phyloP scores from a whole-genome alignment of 2,329 filamentous ascomycete genomes.

The Arthrobotrys sphaeroides region DNA sequence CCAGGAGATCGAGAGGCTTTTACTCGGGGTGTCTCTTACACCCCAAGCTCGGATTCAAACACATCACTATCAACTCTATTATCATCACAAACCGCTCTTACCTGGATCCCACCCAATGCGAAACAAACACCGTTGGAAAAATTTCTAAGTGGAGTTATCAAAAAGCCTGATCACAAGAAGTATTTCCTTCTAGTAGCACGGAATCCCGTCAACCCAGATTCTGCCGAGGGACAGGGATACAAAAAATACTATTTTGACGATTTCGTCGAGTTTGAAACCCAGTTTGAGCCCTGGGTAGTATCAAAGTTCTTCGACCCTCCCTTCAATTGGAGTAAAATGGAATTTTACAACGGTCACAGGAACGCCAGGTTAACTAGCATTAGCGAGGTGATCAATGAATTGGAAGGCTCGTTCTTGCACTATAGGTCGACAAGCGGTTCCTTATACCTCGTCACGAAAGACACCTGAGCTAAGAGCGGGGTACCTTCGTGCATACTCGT shows the following conservation, averaged over 20 bases:
- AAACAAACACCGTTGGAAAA: too few relatives aligned
- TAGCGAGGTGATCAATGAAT: slow-evolving; percentile 25
- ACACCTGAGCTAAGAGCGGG: too few relatives aligned
- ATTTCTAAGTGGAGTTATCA: too few relatives aligned
- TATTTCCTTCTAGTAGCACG: slow-evolving; percentile 22
- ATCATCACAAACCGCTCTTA: too few relatives aligned
- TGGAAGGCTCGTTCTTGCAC: slow-evolving; percentile 30
- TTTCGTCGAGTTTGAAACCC: slow-evolving; percentile 10
- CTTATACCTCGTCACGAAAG: slow-evolving; percentile 35
- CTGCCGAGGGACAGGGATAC: slow-evolving; percentile 13
- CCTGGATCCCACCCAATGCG: too few relatives aligned
- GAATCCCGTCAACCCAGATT: background rate
- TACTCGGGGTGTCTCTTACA: too few relatives aligned
- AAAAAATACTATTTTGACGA: slow-evolving; percentile 7
- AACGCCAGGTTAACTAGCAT: background rate
- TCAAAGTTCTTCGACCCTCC: slow-evolving; percentile 10
- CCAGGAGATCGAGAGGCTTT: too few relatives aligned
- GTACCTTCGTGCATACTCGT: too few relatives aligned
- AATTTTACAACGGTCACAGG: slow-evolving; percentile 24
- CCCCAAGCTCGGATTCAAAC: too few relatives aligned
- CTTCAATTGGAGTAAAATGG: slow-evolving; percentile 33
- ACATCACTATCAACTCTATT: too few relatives aligned
- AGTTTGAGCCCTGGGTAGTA: slow-evolving; percentile 23
- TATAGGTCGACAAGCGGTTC: slow-evolving; percentile 33
- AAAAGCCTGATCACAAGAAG: background rate